Conservation (phyloP, 2,329 filamentous ascomycete genomes). For the Diplodia mutila region DNA sequence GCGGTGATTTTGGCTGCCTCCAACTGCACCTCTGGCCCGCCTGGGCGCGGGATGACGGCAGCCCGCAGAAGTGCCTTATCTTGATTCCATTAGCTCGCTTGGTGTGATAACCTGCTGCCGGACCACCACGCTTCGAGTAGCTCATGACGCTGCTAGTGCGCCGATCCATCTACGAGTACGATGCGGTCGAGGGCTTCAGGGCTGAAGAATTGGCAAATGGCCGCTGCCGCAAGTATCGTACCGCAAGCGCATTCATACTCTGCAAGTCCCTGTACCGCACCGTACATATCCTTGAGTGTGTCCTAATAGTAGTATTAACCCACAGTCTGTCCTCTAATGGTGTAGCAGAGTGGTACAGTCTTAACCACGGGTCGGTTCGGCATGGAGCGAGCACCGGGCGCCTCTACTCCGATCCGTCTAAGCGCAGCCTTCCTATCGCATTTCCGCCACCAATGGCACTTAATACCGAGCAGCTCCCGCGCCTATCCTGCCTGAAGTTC, state of each 20-base stretch:
- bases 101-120: not conserved
- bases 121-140: not conserved
- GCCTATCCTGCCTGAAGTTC: not conserved
- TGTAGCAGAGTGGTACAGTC: not conserved
- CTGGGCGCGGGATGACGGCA: conserved; percentile 9
- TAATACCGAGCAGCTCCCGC: not conserved
- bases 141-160: not conserved
- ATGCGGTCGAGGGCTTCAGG: not conserved
- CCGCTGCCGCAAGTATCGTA: not conserved
- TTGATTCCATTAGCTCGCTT: conserved; percentile 18
- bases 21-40: not conserved
- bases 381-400: not conserved
- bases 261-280: not conserved
- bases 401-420: not conserved
- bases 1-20: not conserved
- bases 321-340: not conserved
- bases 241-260: not conserved
- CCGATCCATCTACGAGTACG: not conserved
- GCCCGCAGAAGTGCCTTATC: conserved; percentile 15
- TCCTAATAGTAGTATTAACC: not conserved
- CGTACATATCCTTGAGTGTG: not conserved
- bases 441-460: not conserved
- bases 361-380: not conserved
- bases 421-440: too few species aligned
- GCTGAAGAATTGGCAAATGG: not conserved